Evolutionary conservation across 768 basidiomycete genomes (phyloP), one percentile per base, ranked within the genome.

Genomic region (Mycena maculata): DNA sequence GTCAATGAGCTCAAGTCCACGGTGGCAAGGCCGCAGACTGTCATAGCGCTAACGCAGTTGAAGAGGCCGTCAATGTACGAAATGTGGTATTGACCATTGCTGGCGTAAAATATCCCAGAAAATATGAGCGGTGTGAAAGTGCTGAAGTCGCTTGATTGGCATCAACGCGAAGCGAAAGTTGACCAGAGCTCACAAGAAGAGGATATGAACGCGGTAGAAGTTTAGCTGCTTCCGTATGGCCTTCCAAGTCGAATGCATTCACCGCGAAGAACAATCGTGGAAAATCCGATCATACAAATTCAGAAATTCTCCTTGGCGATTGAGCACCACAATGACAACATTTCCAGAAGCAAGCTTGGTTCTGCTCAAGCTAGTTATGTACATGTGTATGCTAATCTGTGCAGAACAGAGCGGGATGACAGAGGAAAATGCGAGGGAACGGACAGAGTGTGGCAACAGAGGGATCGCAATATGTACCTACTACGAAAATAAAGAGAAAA

Each of bases 41-140:
- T 89, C 82, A 94, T 88, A 16, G 92, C 88, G 76, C 89, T 92
- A 73, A 93, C 87, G 63, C 87, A 92, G 77, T 87, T 87, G 83
- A 89, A 96, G 36, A 95, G 84, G 6, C 88, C 85, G 74, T 96
- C 94, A 75, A 94, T 83, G 76, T 92, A 96, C 22, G 86, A 72
- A 39, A 95, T 86, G 48, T 86, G 88, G 72, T 86, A 87, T 50
- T 81, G 78, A 45, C 92, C 94, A 83, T 95, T 95, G 78, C 86
- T 87, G 27, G 89, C 94, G 73, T 93, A 98, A 73, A 98, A 87
- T 57, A 98, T 89, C 39, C 80, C 88, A 22, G 93, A 92, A 69
- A 88, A 87, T 59, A 96, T 80, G 69, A 98, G 83, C 2, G 96
- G 96, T 0, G 88, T 88, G 74, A 94, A 86, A 8, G 88, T 90